Evolutionary conservation across 2,329 filamentous ascomycete species (phyloP), one percentile per base, ranked within the genome.

Genomic region (Claviceps fusiformis): DNA sequence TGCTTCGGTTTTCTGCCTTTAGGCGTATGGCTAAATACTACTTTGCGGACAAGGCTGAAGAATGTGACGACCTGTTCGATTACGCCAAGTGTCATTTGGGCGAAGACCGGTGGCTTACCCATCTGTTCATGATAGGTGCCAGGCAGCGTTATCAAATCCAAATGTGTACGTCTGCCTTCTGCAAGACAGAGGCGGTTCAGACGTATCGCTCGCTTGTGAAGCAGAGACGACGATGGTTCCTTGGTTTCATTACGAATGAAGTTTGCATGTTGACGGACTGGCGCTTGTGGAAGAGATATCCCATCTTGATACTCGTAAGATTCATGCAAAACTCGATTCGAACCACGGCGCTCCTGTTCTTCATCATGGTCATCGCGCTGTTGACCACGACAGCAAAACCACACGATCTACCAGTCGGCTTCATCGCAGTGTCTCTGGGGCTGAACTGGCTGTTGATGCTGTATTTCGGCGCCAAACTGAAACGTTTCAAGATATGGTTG

Each of bases 41-140:
- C 72, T 98, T 98, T 69, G 90, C 91, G 44, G 92, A 96, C 71
- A 95, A 95, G 69, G 89, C 90, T 5, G 92, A 95, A 69, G 87
- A 95, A 65, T 95, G 90, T 65, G 89, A 95, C 57, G 92, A 97
- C 68, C 76, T 97, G 13, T 98, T 98, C 66, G 92, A 98, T 67
- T 97, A 92, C 66, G 90, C 89, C 55, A 97, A 97, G 72, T 91
- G 88, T 64, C 91, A 97, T 71, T 72, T 97, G 47, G 93, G 93
- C 44, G 93, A 97, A 70, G 93, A 98, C 70, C 81, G 92, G 59
- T 97, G 92, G 91, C 79, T 97, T 55, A 98, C 92, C 1, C 93
- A 98, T 74, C 78, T 98, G 56, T 96, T 98, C 76, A 98, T 98
- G 93, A 93, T 97, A 64, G 91, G 90, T 29, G 91, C 92, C 48